These are phyloP conservation scores for Ciborinia camelliae DNA, from an alignment of 2,329 filamentous ascomycete species.

Conservation along the genomic window DNA sequence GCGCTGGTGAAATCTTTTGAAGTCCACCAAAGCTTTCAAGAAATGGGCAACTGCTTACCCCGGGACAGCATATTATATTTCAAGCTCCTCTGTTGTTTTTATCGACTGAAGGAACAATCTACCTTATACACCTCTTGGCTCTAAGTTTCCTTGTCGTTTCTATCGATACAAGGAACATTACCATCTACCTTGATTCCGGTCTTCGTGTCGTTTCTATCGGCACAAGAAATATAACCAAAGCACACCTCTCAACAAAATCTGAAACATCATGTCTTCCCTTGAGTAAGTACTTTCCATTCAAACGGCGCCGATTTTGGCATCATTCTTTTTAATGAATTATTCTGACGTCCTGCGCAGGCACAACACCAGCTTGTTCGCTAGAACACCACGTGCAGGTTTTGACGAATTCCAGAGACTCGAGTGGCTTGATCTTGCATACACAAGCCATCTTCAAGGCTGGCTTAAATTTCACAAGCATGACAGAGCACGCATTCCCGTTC, in stretches of 20 bases:
- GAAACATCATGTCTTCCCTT: neutral
- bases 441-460: too few relatives aligned
- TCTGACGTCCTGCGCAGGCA: neutral
- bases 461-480: neutral
- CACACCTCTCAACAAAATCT: neutral
- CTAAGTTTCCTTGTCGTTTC: neutral
- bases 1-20: neutral
- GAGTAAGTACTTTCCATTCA: neutral
- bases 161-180: neutral
- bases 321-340: neutral
- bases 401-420: neutral
- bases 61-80: neutral
- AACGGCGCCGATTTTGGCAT: neutral
- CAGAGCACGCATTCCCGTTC: neutral
- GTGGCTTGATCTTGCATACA: conserved; percentile 11
- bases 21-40: too few relatives aligned
- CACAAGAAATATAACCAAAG: neutral
- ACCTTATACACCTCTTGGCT: neutral
- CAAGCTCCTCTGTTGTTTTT: neutral
- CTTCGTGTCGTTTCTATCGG: neutral
- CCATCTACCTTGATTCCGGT: too few relatives aligned
- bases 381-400: neutral
- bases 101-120: neutral
- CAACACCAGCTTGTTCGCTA: neutral
- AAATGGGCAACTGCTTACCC: neutral